These are phyloP conservation scores for Kingdonia uniflora DNA, from an alignment of 164 flowering plant species.

Conservation along the genomic window DNA sequence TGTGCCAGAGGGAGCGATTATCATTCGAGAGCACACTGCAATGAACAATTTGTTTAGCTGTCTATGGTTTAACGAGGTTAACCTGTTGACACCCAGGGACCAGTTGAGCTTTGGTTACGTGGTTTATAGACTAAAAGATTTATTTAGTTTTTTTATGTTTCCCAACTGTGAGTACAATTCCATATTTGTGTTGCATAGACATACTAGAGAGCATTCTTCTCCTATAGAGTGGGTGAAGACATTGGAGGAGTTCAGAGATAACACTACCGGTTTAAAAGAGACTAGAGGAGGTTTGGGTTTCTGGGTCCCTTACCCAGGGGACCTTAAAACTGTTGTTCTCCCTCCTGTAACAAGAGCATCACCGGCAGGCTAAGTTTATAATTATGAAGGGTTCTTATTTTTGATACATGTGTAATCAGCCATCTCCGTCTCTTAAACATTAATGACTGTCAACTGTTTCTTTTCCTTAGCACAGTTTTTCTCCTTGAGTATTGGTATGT, in stretches of 20 bases:
- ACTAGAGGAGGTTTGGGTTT: conserved; percentile 87
- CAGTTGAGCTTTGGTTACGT: conserved; percentile 96
- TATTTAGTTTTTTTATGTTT: conserved; percentile 80
- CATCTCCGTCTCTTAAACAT: too few species aligned
- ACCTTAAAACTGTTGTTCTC: conserved; percentile 50
- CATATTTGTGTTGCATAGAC: conserved; percentile 68
- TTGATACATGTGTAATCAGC: background rate
- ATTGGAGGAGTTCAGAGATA: conserved; percentile 42
- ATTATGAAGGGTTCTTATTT: background rate
- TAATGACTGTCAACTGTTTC: too few species aligned
- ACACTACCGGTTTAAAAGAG: conserved; percentile 53
- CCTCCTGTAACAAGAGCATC: conserved; percentile 78
- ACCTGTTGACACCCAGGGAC: conserved; percentile 93
- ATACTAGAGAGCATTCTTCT: conserved; percentile 91
- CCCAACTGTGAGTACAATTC: conserved; percentile 95
- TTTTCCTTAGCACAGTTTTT: too few species aligned
- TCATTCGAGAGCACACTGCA: conserved; percentile 82
- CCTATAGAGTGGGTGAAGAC: conserved; percentile 78
- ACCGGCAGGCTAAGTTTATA: conserved; percentile 66
- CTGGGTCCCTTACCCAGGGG: conserved; percentile 90
- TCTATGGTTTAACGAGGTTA: conserved; percentile 96
- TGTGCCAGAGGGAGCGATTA: conserved; percentile 97
- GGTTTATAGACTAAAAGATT: conserved; percentile 57
- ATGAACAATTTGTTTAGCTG: conserved; percentile 81
- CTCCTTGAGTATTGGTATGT: too few species aligned